Evolutionary conservation across 78 protist genomes (phyloP), one percentile per base, ranked within the genome.

Genomic region (Cavenderia fasciculata): DNA sequence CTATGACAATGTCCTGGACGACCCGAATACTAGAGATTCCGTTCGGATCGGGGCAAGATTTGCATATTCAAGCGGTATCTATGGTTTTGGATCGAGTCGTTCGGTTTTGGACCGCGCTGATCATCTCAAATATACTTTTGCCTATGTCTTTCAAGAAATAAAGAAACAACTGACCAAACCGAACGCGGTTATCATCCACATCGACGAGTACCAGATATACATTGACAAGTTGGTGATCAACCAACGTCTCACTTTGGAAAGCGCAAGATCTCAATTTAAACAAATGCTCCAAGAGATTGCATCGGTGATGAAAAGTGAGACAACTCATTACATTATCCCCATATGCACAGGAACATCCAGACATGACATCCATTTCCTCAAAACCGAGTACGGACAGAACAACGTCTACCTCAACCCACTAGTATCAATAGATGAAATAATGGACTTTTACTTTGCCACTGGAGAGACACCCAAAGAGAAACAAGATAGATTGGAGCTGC

Each of bases 111-210:
- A n/a, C n/a, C n/a, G n/a, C 14, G 54, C 54, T 49, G 54, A 14
- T 14, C 14, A 14, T 14, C 54, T 49, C 54, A 49, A 18, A 14
- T 49, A 49, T 18, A 12, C 54, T 14, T 14, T 8, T 16, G 10
- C 8, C 65, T 27, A n/a, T n/a, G n/a, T n/a, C n/a, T n/a, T n/a
- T n/a, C n/a, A n/a, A n/a, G n/a, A n/a, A n/a, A n/a, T n/a, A n/a
- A n/a, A n/a, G n/a, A n/a, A n/a, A n/a, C n/a, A n/a, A n/a, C n/a
- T n/a, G n/a, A n/a, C n/a, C n/a, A n/a, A n/a, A n/a, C n/a, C n/a
- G n/a, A n/a, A n/a, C n/a, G 65, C 65, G 16, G 14, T 59, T 14
- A 59, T 59, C 65, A 59, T 59, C 16, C 65, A 59, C 16, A 59
- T 59, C 16, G 65, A 59, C 27, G 65, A 59, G 16, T 59, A 59